phyloP scores from a whole-genome alignment of 192 early-diverging fungal genomes.

The Spizellomyces punctatus region DNA sequence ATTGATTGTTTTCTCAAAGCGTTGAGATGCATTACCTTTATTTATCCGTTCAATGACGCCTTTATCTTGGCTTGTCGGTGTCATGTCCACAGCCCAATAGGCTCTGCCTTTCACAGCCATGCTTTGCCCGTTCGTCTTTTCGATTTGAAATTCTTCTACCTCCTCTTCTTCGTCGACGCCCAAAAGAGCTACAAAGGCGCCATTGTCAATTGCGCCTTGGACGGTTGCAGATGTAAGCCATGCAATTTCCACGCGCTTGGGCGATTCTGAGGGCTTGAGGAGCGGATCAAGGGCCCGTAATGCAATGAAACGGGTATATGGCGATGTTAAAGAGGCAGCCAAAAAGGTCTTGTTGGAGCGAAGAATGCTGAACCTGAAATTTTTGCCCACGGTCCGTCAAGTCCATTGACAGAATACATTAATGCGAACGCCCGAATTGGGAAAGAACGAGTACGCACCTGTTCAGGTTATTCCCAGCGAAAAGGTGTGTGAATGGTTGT shows the following conservation, averaged over 20 bases:
- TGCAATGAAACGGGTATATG: slow-evolving; percentile 20
- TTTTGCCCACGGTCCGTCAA: not conserved
- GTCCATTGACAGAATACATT: not conserved
- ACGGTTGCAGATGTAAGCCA: slow-evolving; percentile 2
- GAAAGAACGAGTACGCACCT: not conserved
- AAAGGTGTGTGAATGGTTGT: slow-evolving; percentile 15
- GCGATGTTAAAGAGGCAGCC: not conserved
- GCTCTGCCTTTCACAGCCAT: slow-evolving; percentile 9
- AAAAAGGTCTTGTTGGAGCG: slow-evolving; percentile 18
- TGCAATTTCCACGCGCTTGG: not conserved
- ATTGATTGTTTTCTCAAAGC: too few species aligned
- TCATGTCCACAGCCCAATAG: slow-evolving; percentile 35
- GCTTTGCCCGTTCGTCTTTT: not conserved
- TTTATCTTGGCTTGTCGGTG: not conserved
- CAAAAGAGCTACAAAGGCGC: slow-evolving; percentile 15
- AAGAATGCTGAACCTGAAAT: slow-evolving; percentile 1
- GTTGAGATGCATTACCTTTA: too few species aligned
- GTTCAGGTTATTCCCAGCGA: slow-evolving; percentile 22
- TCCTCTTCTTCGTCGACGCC: slow-evolving; percentile 22
- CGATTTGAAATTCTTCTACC: not conserved
- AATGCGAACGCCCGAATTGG: not conserved
- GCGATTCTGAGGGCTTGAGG: not conserved
- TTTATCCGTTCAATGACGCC: not conserved
- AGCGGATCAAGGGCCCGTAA: slow-evolving; percentile 14
- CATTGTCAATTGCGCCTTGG: slow-evolving; percentile 2